phyloP scores from a whole-genome alignment of 2,329 filamentous ascomycete genomes.

The Ambrosiella cleistominuta region DNA sequence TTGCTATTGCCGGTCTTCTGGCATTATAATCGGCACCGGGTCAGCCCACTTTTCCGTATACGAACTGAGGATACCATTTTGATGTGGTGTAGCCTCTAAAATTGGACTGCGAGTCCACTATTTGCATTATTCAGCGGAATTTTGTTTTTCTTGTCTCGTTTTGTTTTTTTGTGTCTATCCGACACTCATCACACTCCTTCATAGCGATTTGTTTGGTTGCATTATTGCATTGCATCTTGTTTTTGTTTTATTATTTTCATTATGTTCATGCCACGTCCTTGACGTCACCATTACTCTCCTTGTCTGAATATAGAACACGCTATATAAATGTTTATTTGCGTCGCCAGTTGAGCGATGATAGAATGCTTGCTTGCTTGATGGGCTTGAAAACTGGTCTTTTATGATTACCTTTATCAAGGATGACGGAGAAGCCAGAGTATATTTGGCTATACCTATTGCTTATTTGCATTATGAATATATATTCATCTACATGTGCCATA shows the following conservation, averaged over 20 bases:
- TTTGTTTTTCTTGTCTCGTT: background rate
- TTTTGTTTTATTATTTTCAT: background rate
- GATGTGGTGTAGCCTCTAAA: conserved; percentile 13
- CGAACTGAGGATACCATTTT: background rate
- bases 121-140: background rate
- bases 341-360: no score
- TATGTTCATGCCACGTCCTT: no score
- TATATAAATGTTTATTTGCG: background rate
- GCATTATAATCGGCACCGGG: conserved; percentile 14
- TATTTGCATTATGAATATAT: no score
- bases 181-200: background rate
- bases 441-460: no score
- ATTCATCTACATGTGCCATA: no score
- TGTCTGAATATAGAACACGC: background rate
- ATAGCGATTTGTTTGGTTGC: background rate
- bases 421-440: no score
- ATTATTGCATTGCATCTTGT: background rate
- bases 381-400: no score
- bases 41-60: background rate
- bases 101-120: background rate
- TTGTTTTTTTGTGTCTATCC: background rate
- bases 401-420: no score
- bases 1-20: conserved; percentile 2
- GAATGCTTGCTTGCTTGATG: no score
- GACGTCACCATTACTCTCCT: background rate